Evolutionary conservation across 352 stramenopile species (phyloP), one percentile per base, ranked within the genome.

Genomic region (Phytophthora boehmeriae): DNA sequence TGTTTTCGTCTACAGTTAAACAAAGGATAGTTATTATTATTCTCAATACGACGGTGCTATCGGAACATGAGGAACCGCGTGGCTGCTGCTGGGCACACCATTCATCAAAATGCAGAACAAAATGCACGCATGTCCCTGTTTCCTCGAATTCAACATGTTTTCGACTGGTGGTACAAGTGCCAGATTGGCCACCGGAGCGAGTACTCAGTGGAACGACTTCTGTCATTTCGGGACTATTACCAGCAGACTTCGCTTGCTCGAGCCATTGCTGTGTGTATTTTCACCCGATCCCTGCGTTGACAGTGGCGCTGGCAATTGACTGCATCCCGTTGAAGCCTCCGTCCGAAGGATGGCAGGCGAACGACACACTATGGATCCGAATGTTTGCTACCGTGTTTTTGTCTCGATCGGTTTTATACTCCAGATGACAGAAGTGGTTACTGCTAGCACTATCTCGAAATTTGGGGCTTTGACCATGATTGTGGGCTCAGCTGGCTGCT

Each of bases 281-380:
- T 54, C 14, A 59, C 48, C 55, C 54, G 0, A n/a, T 74, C 1
- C 54, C 54, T 1, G 41, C 58, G 10, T 28, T 67, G 5, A 1
- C 39, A 13, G 1, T 63, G 0, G 19, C 47, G 1, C 23, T 65
- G 13, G 8, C 49, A 4, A 6, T 68, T 14, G 58, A 72, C 20
- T 47, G 35, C 14, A 54, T 73, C 5, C 64, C 64, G 4, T 53
- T 72, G 11, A 17, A 25, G 2, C 28, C 41, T 27, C 64, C 51
- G 11, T 23, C 13, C 16, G 47, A 46, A 1, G 53, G 53, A 6
- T 65, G 52, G 44, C 16, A 41, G 19, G 43, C 34, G 1, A 73
- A 70, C 38, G 47, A 49, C 38, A 41, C 25, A 5, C 25, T 58
- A 16, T 73, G 23, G 32, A 27, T 61, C 13, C 52, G 59, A n/a